phyloP scores from a whole-genome alignment of 208 protist species.

The Trypanosoma platydactyli region DNA sequence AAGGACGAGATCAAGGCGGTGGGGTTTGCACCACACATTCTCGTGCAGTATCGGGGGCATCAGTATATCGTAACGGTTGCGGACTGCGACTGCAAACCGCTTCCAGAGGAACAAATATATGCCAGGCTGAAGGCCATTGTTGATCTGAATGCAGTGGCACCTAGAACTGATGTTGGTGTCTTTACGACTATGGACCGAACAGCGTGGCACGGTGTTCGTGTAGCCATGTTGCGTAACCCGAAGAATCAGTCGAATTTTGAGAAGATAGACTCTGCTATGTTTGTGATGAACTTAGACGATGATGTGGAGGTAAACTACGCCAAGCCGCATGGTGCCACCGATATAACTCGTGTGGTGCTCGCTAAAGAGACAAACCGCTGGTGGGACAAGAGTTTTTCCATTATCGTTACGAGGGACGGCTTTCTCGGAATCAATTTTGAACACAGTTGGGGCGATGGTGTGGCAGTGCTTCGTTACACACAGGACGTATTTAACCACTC shows the following conservation, averaged over 20 bases:
- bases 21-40: conserved; percentile 68
- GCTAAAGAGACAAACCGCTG: conserved; percentile 60
- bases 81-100: conserved; percentile 58
- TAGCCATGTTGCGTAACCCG: conserved; percentile 48
- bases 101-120: conserved; percentile 77
- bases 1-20: conserved; percentile 77
- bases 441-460: conserved; percentile 74
- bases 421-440: conserved; percentile 68
- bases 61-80: conserved; percentile 78
- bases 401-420: conserved; percentile 61
- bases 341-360: conserved; percentile 32
- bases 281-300: conserved; percentile 81
- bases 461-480: conserved; percentile 65
- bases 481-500: conserved; percentile 66
- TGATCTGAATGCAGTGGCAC: conserved; percentile 30
- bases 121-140: conserved; percentile 68
- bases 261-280: conserved; percentile 75
- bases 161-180: conserved; percentile 51
- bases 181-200: conserved; percentile 66
- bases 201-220: conserved; percentile 66
- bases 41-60: conserved; percentile 70
- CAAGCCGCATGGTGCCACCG: conserved; percentile 40
- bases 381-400: conserved; percentile 91
- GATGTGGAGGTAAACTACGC: conserved; percentile 38
- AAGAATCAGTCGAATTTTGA: conserved; percentile 65